Percentiles rank a stretch among this genome's conserved stretches.
Evolutionary conservation across 164 flowering plant genomes (phyloP).

Genomic region (Chloranthus sessilifolius): DNA sequence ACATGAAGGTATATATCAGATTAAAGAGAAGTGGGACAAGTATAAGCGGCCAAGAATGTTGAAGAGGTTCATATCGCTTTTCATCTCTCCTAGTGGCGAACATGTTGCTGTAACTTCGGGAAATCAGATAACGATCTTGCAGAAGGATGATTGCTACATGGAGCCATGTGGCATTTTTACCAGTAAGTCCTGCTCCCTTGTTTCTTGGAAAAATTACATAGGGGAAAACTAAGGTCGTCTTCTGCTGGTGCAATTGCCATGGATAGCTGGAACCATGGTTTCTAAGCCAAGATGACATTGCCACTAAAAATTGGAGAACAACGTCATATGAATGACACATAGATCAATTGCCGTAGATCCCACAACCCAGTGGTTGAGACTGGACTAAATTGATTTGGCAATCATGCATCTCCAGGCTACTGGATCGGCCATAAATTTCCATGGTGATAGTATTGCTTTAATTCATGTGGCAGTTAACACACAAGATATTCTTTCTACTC

Average conservation of each 20-base stretch:
- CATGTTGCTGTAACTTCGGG: slow-evolving; percentile 81
- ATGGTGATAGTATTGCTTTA: no score
- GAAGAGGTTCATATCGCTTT: slow-evolving; percentile 47
- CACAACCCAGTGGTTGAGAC: background rate
- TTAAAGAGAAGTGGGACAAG: slow-evolving; percentile 67
- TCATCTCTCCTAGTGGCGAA: slow-evolving; percentile 67
- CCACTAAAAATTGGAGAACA: background rate
- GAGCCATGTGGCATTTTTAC: slow-evolving; percentile 69
- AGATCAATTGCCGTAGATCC: no score
- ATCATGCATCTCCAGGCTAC: no score
- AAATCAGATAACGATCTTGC: slow-evolving; percentile 62
- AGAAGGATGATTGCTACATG: slow-evolving; percentile 63
- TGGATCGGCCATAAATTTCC: no score
- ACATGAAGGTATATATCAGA: slow-evolving; percentile 49
- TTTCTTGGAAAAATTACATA: background rate
- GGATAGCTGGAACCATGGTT: background rate
- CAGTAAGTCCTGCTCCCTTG: slow-evolving; percentile 38
- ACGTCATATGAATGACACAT: no score
- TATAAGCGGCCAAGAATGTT: slow-evolving; percentile 36
- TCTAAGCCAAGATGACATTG: background rate
- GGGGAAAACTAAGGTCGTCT: background rate
- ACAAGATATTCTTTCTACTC: no score
- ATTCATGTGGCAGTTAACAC: no score
- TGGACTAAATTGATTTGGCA: no score
- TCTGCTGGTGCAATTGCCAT: background rate